Evolutionary conservation across 108 stramenopile genomes (phyloP).

Genomic region (Hondaea fermentalgiana): DNA sequence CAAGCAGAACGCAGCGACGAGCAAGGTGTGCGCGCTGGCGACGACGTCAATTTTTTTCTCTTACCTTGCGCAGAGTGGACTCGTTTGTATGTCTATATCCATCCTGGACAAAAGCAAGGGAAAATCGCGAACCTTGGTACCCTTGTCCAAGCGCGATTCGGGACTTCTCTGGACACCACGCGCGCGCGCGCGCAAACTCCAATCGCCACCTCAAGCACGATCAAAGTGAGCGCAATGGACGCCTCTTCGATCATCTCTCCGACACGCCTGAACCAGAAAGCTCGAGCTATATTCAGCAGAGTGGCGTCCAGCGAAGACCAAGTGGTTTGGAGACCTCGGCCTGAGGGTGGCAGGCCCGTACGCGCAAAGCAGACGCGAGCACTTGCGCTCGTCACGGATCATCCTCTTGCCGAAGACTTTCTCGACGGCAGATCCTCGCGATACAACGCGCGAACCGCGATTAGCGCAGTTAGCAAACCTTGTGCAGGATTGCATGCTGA

Average conservation of each 20-base stretch:
- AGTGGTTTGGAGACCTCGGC: background rate
- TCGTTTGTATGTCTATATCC: no score
- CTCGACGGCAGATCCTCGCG: background rate
- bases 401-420: background rate
- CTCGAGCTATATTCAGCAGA: background rate
- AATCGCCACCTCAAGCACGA: no score
- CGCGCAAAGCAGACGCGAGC: background rate
- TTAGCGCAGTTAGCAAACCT: background rate
- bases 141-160: no score
- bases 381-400: background rate
- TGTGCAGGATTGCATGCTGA: background rate
- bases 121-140: no score
- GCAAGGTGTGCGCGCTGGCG: no score
- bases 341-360: background rate
- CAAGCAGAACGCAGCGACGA: no score
- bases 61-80: no score
- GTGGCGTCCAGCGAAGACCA: background rate
- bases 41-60: no score
- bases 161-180: no score
- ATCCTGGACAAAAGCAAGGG: no score
- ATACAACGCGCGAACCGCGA: background rate
- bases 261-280: background rate
- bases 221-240: background rate
- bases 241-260: background rate
- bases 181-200: no score